phyloP scores from a whole-genome alignment of 1,139 yeast genomes.

The Saccharomyces hybrid region DNA sequence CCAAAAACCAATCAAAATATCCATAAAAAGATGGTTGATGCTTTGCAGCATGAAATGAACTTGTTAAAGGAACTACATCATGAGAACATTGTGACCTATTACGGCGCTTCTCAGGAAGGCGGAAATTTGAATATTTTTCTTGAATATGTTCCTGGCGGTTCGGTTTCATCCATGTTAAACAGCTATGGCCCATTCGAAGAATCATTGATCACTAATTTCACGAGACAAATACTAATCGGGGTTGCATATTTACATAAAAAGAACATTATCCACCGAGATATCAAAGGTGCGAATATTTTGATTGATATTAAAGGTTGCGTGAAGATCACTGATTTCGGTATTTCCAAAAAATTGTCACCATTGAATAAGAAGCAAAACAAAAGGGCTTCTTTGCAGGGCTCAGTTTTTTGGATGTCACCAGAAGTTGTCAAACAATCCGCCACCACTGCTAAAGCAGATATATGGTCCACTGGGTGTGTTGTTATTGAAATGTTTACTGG shows the following conservation, averaged over 20 bases:
- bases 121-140: conserved; percentile 70
- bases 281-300: conserved; percentile 85
- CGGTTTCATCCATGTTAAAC: conserved; percentile 76
- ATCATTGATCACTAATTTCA: conserved; percentile 74
- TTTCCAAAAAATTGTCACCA: conserved; percentile 58
- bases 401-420: conserved; percentile 98
- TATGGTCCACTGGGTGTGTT: conserved; percentile 92
- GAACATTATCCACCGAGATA: conserved; percentile 83
- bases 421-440: conserved; percentile 90
- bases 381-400: conserved; percentile 84
- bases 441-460: conserved; percentile 83
- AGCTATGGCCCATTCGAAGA: conserved; percentile 92
- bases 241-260: conserved; percentile 71
- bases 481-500: conserved; percentile 93
- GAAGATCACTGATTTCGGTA: conserved; percentile 90
- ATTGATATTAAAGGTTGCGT: conserved; percentile 88
- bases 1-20: conserved; percentile 35
- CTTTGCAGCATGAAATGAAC: conserved; percentile 77
- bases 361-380: conserved; percentile 34
- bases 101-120: conserved; percentile 75
- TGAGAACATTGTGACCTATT: conserved; percentile 83
- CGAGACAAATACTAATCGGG: conserved; percentile 77
- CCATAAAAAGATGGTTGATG: conserved; percentile 66
- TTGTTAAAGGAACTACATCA: conserved; percentile 75
- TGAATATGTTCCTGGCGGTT: conserved; percentile 96